Percentiles rank a stretch among this genome's conserved stretches.
Evolutionary conservation across 352 stramenopile species (phyloP).

Genomic region (Pythium guiyangense): DNA sequence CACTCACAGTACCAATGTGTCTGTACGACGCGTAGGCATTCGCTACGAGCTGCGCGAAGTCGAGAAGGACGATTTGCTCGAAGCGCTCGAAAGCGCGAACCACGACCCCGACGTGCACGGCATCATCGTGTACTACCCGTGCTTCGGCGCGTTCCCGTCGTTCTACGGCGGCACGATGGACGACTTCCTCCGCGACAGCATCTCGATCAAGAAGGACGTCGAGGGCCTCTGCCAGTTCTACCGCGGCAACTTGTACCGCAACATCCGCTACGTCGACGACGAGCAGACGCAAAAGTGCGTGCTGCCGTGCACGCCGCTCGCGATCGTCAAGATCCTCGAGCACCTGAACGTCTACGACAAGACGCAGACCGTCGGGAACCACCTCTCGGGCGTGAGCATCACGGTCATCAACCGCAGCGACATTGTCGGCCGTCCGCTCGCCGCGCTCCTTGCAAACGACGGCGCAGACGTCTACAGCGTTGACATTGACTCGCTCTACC

Average conservation of each 20-base stretch:
- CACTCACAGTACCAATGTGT: neutral
- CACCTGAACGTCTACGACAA: conserved; percentile 87
- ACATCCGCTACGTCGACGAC: conserved; percentile 95
- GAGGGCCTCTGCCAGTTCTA: conserved; percentile 96
- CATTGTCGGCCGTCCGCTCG: conserved; percentile 94
- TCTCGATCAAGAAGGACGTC: conserved; percentile 97
- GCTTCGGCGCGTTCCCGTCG: conserved; percentile 94
- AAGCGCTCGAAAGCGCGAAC: conserved; percentile 92
- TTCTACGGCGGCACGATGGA: conserved; percentile 97
- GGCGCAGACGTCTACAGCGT: conserved; percentile 94
- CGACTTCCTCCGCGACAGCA: conserved; percentile 96
- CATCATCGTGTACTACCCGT: conserved; percentile 99
- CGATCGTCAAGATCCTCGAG: conserved; percentile 95
- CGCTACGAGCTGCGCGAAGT: conserved; percentile 95
- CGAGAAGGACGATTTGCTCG: conserved; percentile 91
- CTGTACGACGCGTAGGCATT: conserved; percentile 48
- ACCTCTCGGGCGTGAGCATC: conserved; percentile 84
- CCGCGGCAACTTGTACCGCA: conserved; percentile 96
- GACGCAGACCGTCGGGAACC: conserved; percentile 40
- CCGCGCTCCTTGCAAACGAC: conserved; percentile 94
- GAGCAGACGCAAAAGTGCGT: conserved; percentile 92
- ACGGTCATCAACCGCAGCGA: conserved; percentile 98
- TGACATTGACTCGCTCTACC: conserved; percentile 95
- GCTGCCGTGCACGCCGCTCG: conserved; percentile 95
- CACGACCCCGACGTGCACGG: conserved; percentile 92